Evolutionary conservation across 352 stramenopile species (phyloP), one percentile per base, ranked within the genome.

Genomic region (Globisporangium uncinulatum): DNA sequence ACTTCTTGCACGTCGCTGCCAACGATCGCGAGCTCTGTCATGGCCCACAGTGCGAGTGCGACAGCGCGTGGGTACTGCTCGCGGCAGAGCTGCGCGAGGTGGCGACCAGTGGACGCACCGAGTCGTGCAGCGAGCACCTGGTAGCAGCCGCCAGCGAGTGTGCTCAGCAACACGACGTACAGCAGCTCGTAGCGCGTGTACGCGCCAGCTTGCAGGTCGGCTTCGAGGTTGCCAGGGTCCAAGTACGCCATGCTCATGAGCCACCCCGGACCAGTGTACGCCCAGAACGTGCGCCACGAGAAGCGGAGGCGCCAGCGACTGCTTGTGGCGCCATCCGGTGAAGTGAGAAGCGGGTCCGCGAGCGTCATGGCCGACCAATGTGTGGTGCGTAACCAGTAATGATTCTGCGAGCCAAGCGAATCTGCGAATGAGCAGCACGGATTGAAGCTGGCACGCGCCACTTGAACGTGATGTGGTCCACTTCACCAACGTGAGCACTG

Each of bases 241-340:
- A 98, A 77, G 69, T 98, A 98, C 43, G 95, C 94, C 48, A 98
- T 97, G 65, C 84, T 96, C 84, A 98, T 96, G 70, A 96, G 82
- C 81, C 83, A 95, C 0, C 86, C 87, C 0, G 84, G 84, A 10
- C 86, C 86, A 3, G 86, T 76, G 54, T 94, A 95, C 42, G 71
- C 79, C 86, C 86, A 95, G 20, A 95, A 56, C 24, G 80, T 89
- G 46, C 66, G 37, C 84, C 84, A 92, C 24, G 24, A 29, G 24
- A 29, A 29, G 24, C 24, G 24, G 24, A 29, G 24, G 24, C 24
- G 24, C 24, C 24, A 29, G 24, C 24, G 24, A 29, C 24, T 29
- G 24, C 24, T 29, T 1, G 24, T 29, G 24, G 24, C 24, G 24
- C 24, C 24, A 29, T 29, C 24, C 24, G 24, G 24, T 4, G 24